Percentiles rank a stretch among this genome's conserved stretches.
Conservation (phyloP, 768 basidiomycete species). For the Paxillus rubicundulus region DNA sequence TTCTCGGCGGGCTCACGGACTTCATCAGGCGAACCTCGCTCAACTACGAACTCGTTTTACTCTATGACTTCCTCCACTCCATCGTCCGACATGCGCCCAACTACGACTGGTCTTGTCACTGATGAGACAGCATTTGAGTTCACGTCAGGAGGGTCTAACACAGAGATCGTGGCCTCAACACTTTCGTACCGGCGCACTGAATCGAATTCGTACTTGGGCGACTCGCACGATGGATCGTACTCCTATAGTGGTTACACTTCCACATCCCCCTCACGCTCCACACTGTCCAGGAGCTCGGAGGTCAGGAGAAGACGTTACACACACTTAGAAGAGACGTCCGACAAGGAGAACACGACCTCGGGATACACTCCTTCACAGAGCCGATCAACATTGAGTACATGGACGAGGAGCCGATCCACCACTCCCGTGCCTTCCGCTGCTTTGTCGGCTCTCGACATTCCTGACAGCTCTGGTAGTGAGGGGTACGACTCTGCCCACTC, state of each 20-base stretch:
- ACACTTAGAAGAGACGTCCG: conserved; percentile 44
- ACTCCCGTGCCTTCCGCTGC: conserved; percentile 32
- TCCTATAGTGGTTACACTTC: conserved; percentile 33
- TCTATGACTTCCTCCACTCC: conserved; percentile 35
- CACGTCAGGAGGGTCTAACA: conserved; percentile 39
- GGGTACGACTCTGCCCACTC: conserved; percentile 47
- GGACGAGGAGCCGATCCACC: conserved; percentile 33
- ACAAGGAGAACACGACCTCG: conserved; percentile 53
- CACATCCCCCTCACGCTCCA: conserved; percentile 47
- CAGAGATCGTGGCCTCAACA: conserved; percentile 48
- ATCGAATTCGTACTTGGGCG: conserved; percentile 55
- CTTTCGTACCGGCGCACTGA: conserved; percentile 50
- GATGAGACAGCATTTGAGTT: conserved; percentile 40
- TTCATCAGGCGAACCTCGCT: conserved; percentile 28
- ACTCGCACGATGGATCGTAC: conserved; percentile 46
- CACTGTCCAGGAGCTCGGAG: conserved; percentile 56
- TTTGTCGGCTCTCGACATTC: conserved; percentile 31
- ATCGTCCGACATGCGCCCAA: conserved; percentile 27
- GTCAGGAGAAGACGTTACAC: conserved; percentile 48
- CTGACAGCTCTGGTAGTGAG: conserved; percentile 43
- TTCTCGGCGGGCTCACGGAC: conserved; percentile 42
- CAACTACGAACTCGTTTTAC: conserved; percentile 32
- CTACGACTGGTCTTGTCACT: conserved; percentile 33
- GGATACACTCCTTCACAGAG: conserved; percentile 34
- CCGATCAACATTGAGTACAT: conserved; percentile 33